These are phyloP conservation scores for Didymella glomerata DNA, from an alignment of 2,329 filamentous ascomycete genomes.

Conservation along the genomic window DNA sequence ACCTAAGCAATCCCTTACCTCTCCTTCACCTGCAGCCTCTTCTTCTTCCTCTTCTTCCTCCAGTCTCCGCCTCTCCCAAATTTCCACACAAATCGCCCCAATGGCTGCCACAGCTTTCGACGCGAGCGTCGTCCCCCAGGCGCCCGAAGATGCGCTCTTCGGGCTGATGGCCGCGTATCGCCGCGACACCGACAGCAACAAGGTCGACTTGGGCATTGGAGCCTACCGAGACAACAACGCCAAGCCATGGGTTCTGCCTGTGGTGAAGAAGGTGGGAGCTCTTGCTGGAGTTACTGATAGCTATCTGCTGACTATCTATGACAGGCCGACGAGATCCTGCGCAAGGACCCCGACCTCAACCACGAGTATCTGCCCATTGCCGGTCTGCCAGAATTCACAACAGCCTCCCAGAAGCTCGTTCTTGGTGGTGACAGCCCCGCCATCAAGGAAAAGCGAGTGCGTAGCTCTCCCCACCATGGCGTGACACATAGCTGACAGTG, in stretches of 20 bases:
- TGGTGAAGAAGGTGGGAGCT: conserved; percentile 85
- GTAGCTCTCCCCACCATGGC: conserved; percentile 33
- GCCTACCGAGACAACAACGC: conserved; percentile 95
- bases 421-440: conserved; percentile 82
- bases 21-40: conserved; percentile 22
- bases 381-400: conserved; percentile 83
- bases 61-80: conserved; percentile 60
- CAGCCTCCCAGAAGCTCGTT: conserved; percentile 89
- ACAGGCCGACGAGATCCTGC: conserved; percentile 89
- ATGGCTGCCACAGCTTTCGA: conserved; percentile 73
- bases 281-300: not conserved
- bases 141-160: conserved; percentile 94
- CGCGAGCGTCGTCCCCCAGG: conserved; percentile 80
- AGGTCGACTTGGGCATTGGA: conserved; percentile 94
- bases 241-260: conserved; percentile 96
- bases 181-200: conserved; percentile 77
- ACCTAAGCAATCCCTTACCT: conserved; percentile 24
- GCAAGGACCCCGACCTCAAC: conserved; percentile 87
- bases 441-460: conserved; percentile 79
- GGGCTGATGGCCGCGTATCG: conserved; percentile 88
- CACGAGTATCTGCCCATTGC: conserved; percentile 99
- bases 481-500: conserved; percentile 41
- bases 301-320: conserved; percentile 33
- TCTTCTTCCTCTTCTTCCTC: conserved; percentile 33
- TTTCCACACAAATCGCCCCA: conserved; percentile 76